Evolutionary conservation across 768 basidiomycete species (phyloP).

Genomic region (Naematelia encephala): DNA sequence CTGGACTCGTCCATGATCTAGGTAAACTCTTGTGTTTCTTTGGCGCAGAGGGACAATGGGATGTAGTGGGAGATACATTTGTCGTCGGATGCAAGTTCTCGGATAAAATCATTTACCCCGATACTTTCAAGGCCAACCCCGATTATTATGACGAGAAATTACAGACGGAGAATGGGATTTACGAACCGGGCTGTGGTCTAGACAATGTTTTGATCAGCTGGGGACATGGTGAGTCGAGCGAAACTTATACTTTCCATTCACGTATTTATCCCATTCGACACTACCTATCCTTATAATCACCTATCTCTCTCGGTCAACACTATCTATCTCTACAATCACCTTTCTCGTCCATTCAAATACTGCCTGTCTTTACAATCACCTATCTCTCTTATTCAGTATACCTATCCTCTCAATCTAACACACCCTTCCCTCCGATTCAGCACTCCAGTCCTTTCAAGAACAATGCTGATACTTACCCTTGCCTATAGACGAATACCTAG

Average conservation of each 20-base stretch:
- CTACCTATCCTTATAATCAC: too few species aligned
- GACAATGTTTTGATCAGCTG: constrained; percentile 60
- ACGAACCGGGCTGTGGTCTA: constrained; percentile 46
- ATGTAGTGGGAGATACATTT: constrained; percentile 82
- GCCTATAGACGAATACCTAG: constrained; percentile 81
- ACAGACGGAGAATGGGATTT: constrained; percentile 46
- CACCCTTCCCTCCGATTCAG: too few species aligned
- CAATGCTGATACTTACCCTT: too few species aligned
- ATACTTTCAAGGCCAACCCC: constrained; percentile 49
- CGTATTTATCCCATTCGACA: too few species aligned
- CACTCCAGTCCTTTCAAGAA: too few species aligned
- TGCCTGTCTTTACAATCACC: too few species aligned
- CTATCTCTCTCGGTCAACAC: too few species aligned
- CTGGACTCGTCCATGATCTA: constrained; percentile 81
- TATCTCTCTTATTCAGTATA: too few species aligned
- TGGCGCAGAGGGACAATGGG: constrained; percentile 72
- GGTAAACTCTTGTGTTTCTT: constrained; percentile 83
- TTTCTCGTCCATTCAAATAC: too few species aligned
- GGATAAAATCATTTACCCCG: constrained; percentile 55
- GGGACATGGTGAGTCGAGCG: constrained; percentile 69
- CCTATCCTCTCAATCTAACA: too few species aligned
- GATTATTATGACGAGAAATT: constrained; percentile 44
- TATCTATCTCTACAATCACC: too few species aligned
- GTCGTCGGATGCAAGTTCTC: constrained; percentile 84
- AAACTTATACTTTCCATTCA: too few species aligned